Conservation (phyloP, 805 yeast genomes). For the Barnettozyma californica region DNA sequence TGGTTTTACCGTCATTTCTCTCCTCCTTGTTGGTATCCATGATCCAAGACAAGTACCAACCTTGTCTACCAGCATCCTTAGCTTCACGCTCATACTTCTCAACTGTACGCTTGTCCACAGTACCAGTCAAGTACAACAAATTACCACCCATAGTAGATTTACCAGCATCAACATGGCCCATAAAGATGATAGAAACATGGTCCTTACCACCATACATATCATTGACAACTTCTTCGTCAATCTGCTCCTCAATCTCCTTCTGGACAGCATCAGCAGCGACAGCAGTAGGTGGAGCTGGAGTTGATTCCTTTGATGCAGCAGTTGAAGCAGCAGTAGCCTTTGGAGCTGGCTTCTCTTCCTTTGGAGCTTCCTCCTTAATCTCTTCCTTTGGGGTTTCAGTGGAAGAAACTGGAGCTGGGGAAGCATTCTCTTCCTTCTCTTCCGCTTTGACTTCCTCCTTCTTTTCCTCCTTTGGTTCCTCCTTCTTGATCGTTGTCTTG, state of each 20-base stretch:
- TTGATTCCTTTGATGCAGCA: slow-evolving; percentile 17
- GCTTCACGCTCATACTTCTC: slow-evolving; percentile 98
- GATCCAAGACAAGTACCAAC: slow-evolving; percentile 99
- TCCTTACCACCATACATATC: slow-evolving; percentile 98
- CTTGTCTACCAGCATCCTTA: slow-evolving; percentile 98
- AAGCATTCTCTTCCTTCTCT: slow-evolving; percentile 8
- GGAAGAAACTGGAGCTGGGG: slow-evolving; percentile 8
- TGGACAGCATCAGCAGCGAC: slow-evolving; percentile 40
- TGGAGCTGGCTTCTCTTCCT: slow-evolving; percentile 14
- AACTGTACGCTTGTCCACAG: slow-evolving; percentile 97
- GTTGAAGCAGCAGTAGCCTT: slow-evolving; percentile 15
- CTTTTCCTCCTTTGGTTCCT: slow-evolving; percentile 15
- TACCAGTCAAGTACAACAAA: slow-evolving; percentile 85
- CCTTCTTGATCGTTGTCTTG: slow-evolving; percentile 44
- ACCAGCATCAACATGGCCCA: slow-evolving; percentile 99
- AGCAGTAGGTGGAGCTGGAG: slow-evolving; percentile 19
- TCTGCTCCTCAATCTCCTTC: slow-evolving; percentile 71
- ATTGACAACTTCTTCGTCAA: slow-evolving; percentile 81
- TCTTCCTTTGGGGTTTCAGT: slow-evolving; percentile 18
- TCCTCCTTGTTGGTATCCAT: slow-evolving; percentile 99
- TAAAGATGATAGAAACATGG: slow-evolving; percentile 92
- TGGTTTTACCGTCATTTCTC: slow-evolving; percentile 98
- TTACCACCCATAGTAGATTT: slow-evolving; percentile 99
- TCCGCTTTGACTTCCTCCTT: slow-evolving; percentile 15
- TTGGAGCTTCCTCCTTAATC: slow-evolving; percentile 22